Evolutionary conservation across 2,329 filamentous ascomycete genomes (phyloP), one percentile per base, ranked within the genome.

Genomic region (Sclerotinia borealis): DNA sequence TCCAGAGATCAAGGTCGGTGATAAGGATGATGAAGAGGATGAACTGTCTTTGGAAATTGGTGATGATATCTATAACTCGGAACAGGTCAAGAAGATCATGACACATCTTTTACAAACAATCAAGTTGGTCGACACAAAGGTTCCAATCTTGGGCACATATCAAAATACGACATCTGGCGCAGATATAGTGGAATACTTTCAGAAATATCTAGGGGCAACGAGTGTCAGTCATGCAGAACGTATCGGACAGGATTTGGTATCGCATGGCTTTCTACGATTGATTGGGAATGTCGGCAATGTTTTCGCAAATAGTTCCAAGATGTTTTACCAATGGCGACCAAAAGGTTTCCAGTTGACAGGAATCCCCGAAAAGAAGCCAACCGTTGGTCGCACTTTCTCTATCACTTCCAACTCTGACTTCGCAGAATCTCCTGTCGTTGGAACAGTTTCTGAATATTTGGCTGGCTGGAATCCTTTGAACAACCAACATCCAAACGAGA

Each of bases 311-410:
- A 98, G 93, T 81, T 96, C 93, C 68, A 92, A 90, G 77, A 90
- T 98, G 86, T 93, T 91, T 75, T 99, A 99, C 76, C 95, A 99
- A 76, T 99, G 95, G 95, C 89, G 92, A 61, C 86, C 93, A 9
- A 96, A 92, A 78, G 89, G 91, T 6, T 99, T 98, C 79, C 88
- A 96, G 73, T 76, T 95, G 63, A 88, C 92, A 31, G 93, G 93
- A 27, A 81, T 96, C 60, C 92, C 91, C 0, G 93, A 97, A 76
- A 96, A 92, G 83, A 96, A 93, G 80, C 81, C 83, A 64, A 75
- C 85, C 1, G 75, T 93, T 56, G 83, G 84, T 68, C 86, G 93
- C 65, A 89, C 91, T 8, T 90, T 92, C 65, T 95, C 92, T 3
- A 78, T 89, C 63, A 81, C 85, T 56, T 85, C 83, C 27, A 81